These are phyloP conservation scores for Claviceps capensis DNA, from an alignment of 2,329 filamentous ascomycete genomes.

Conservation along the genomic window DNA sequence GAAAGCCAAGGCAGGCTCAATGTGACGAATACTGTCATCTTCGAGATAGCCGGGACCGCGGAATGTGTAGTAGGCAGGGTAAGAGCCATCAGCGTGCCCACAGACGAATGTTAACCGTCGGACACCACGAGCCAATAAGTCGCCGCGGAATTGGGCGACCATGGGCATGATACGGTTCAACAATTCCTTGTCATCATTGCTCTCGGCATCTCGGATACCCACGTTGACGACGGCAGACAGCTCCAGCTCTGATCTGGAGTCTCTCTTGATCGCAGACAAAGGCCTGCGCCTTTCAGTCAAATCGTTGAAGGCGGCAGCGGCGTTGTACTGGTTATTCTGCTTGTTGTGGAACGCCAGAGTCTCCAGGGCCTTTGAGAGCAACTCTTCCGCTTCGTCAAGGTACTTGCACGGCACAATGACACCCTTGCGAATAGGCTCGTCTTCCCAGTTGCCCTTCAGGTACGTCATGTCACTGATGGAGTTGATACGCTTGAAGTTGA, in stretches of 20 bases:
- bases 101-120: constrained; percentile 94
- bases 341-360: constrained; percentile 51
- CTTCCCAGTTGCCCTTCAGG: constrained; percentile 55
- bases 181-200: constrained; percentile 67
- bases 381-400: constrained; percentile 85
- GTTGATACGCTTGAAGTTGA: constrained; percentile 65
- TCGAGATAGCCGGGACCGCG: constrained; percentile 80
- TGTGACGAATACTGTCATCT: constrained; percentile 93
- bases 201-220: constrained; percentile 79
- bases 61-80: constrained; percentile 98
- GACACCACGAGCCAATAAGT: constrained; percentile 67
- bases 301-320: constrained; percentile 52
- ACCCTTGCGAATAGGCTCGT: constrained; percentile 77
- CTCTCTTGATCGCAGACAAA: constrained; percentile 13
- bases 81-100: constrained; percentile 83
- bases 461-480: constrained; percentile 97
- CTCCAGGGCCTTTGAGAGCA: constrained; percentile 72
- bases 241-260: constrained; percentile 48
- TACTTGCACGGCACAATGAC: constrained; percentile 89
- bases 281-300: constrained; percentile 59
- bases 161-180: constrained; percentile 61
- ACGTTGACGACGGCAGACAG: constrained; percentile 87
- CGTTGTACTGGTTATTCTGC: constrained; percentile 40
- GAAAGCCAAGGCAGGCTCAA: constrained; percentile 91
- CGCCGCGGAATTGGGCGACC: constrained; percentile 68